These are phyloP conservation scores for Truncatella angustata DNA, from an alignment of 2,329 filamentous ascomycete species.

Conservation along the genomic window DNA sequence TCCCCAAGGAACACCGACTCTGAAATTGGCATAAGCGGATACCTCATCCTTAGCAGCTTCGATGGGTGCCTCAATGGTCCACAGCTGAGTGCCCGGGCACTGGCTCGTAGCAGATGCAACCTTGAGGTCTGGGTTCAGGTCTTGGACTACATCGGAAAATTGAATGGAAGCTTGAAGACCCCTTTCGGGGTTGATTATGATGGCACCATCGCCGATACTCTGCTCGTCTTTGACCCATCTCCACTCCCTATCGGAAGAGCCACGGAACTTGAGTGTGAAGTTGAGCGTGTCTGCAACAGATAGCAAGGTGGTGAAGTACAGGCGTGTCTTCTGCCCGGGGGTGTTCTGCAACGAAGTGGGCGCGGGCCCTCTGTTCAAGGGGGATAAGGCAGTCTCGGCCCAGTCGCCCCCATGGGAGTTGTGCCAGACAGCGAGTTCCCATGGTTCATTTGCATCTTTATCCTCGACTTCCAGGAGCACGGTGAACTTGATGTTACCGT, in stretches of 20 bases:
- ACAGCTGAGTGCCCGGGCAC: constrained; percentile 66
- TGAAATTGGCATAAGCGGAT: constrained; percentile 55
- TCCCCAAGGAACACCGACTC: constrained; percentile 63
- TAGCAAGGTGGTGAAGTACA: constrained; percentile 56
- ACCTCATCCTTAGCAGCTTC: constrained; percentile 53
- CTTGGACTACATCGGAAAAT: constrained; percentile 55
- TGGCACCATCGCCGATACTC: constrained; percentile 59
- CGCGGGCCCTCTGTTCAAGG: constrained; percentile 18
- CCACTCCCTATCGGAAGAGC: constrained; percentile 54
- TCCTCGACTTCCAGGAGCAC: constrained; percentile 67
- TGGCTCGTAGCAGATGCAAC: constrained; percentile 60
- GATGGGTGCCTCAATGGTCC: constrained; percentile 61
- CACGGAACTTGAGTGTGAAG: constrained; percentile 72
- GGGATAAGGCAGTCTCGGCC: constrained; percentile 48
- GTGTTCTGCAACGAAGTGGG: constrained; percentile 53
- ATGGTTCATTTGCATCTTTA: constrained; percentile 53
- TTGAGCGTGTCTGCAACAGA: constrained; percentile 46
- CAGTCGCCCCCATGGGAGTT: constrained; percentile 53
- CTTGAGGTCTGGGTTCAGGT: constrained; percentile 54
- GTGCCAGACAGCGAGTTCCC: constrained; percentile 77
- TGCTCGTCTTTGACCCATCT: constrained; percentile 68
- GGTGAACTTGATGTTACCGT: constrained; percentile 55
- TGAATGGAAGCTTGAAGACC: constrained; percentile 30
- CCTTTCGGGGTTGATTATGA: constrained; percentile 48
- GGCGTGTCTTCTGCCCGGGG: constrained; percentile 30